Evolutionary conservation across 2,329 filamentous ascomycete species (phyloP).

Genomic region (Clathrospora elynae): DNA sequence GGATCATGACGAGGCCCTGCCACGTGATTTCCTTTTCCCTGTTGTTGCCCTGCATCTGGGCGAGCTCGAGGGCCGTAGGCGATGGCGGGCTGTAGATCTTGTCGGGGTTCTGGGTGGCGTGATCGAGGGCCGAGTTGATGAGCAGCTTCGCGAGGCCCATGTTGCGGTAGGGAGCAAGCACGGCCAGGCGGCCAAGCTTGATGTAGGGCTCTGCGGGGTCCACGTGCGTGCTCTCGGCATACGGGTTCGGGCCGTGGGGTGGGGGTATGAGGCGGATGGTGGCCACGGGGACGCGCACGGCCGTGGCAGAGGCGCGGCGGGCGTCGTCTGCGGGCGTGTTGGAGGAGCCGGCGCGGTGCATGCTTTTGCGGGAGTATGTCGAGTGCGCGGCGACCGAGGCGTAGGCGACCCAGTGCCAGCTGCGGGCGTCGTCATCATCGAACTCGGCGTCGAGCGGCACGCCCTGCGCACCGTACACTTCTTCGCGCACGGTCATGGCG

Average conservation of each 20-base stretch:
- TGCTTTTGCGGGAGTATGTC: constrained; percentile 36
- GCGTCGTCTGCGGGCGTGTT: constrained; percentile 48
- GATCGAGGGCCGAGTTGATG: constrained; percentile 70
- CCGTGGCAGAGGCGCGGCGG: constrained; percentile 46
- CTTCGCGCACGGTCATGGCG: constrained; percentile 62
- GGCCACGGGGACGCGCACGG: constrained; percentile 65
- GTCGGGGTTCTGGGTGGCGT: constrained; percentile 66
- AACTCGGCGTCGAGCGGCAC: constrained; percentile 70
- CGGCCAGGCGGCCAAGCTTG: constrained; percentile 79
- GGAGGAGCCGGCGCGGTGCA: constrained; percentile 51
- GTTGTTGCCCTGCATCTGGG: constrained; percentile 52
- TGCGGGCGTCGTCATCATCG: constrained; percentile 77
- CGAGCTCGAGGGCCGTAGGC: constrained; percentile 50
- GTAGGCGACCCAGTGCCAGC: constrained; percentile 89
- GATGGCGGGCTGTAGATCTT: constrained; percentile 49
- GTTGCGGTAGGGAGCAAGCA: constrained; percentile 68
- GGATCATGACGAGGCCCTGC: constrained; percentile 76
- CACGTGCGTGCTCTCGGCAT: constrained; percentile 58
- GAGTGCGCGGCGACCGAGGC: constrained; percentile 60
- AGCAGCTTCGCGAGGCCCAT: constrained; percentile 68
- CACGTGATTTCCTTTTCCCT: constrained; percentile 58
- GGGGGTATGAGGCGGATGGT: constrained; percentile 82
- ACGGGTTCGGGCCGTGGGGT: constrained; percentile 71
- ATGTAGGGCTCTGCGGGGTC: constrained; percentile 75
- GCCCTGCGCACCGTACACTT: constrained; percentile 64